phyloP scores from a whole-genome alignment of 768 basidiomycete species.

The Suillus alpinus region DNA sequence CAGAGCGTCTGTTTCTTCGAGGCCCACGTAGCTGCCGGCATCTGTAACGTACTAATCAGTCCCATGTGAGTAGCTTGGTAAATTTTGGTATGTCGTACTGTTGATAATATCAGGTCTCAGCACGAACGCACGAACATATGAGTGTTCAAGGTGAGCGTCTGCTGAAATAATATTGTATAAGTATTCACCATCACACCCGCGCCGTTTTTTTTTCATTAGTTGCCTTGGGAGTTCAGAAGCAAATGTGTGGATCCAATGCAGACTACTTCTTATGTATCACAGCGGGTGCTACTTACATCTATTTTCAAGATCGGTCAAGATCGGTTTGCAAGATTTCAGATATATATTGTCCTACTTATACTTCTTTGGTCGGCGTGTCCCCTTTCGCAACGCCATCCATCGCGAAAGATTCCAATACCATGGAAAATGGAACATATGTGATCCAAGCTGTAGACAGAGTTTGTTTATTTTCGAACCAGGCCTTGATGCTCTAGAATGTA shows the following conservation, averaged over 20 bases:
- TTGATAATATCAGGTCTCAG: neutral
- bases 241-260: neutral
- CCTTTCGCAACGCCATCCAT: no score
- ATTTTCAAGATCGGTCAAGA: no score
- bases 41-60: neutral
- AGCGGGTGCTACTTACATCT: neutral
- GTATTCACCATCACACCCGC: neutral
- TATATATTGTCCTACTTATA: no score
- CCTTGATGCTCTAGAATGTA: no score
- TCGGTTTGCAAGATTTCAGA: no score
- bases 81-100: neutral
- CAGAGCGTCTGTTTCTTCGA: neutral
- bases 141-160: no score
- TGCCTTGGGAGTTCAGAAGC: neutral
- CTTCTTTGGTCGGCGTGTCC: no score
- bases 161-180: neutral
- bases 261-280: neutral
- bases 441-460: no score
- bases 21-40: neutral
- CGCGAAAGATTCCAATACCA: no score
- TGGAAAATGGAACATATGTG: no score
- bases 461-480: no score
- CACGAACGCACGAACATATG: no score
- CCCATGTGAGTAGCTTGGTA: neutral
- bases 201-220: neutral